These are phyloP conservation scores for Sporothrix inflata DNA, from an alignment of 2,329 filamentous ascomycete genomes.

Conservation along the genomic window DNA sequence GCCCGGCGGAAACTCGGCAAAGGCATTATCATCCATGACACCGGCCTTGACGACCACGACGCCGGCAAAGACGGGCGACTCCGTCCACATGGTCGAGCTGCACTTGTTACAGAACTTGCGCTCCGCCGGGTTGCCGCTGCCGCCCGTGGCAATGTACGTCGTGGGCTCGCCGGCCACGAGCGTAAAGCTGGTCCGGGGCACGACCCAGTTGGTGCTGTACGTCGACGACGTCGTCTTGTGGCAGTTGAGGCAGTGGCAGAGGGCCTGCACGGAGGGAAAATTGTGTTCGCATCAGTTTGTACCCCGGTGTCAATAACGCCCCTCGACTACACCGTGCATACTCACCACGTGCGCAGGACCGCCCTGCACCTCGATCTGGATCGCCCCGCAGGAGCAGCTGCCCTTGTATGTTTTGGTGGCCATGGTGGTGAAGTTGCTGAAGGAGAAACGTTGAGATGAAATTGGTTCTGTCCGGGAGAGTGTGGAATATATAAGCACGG, in stretches of 20 bases:
- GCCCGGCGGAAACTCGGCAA: background rate
- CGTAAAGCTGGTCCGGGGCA: background rate
- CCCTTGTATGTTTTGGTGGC: conserved; percentile 3
- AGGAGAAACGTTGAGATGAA: background rate
- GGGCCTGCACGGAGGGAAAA: background rate
- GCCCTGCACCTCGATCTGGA: conserved; percentile 5
- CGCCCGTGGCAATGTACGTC: background rate
- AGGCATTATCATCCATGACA: conserved; percentile 9
- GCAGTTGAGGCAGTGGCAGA: conserved; percentile 20
- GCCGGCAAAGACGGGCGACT: background rate
- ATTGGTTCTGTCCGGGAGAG: background rate
- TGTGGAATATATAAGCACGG: background rate
- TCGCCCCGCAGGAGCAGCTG: conserved; percentile 15
- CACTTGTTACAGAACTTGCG: conserved; percentile 12
- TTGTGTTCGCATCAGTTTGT: background rate
- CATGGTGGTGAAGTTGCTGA: background rate
- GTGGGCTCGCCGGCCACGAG: background rate
- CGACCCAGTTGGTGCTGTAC: conserved; percentile 18
- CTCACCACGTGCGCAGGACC: conserved; percentile 9
- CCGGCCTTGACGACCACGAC: conserved; percentile 12
- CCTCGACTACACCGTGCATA: background rate
- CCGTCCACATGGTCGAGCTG: conserved; percentile 19
- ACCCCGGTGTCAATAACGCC: background rate
- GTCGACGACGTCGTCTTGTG: conserved; percentile 19
- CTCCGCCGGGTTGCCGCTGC: conserved; percentile 9